phyloP scores from a whole-genome alignment of 2,329 filamentous ascomycete genomes.

The Paraphaeosphaeria sporulosa region DNA sequence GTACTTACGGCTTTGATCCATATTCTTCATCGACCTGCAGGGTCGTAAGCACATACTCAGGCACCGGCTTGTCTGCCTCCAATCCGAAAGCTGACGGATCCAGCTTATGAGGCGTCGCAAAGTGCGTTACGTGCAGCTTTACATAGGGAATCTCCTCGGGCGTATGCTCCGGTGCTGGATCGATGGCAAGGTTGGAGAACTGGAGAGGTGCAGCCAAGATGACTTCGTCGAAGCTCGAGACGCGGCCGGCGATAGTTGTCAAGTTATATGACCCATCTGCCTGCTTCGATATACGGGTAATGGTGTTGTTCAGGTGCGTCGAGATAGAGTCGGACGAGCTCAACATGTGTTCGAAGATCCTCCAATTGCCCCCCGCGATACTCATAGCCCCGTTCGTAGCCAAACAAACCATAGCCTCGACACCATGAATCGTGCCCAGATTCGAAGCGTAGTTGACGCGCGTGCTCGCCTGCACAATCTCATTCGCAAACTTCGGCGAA shows the following conservation, averaged over 20 bases:
- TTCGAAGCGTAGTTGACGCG: constrained; percentile 96
- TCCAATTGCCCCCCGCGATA: constrained; percentile 88
- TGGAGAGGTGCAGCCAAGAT: constrained; percentile 86
- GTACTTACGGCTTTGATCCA: constrained; percentile 52
- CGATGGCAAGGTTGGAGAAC: constrained; percentile 72
- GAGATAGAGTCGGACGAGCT: constrained; percentile 65
- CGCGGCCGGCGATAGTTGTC: constrained; percentile 29
- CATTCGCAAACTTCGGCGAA: constrained; percentile 70
- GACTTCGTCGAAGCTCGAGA: constrained; percentile 74
- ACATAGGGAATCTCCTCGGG: constrained; percentile 88
- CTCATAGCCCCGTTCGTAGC: constrained; percentile 83
- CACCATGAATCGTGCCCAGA: constrained; percentile 81
- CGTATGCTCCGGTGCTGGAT: constrained; percentile 51
- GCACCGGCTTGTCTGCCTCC: constrained; percentile 63
- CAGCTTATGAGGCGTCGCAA: constrained; percentile 79
- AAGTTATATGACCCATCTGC: constrained; percentile 54
- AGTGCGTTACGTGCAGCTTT: constrained; percentile 85
- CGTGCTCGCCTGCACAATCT: constrained; percentile 87
- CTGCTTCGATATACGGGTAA: constrained; percentile 64
- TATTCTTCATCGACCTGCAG: constrained; percentile 68
- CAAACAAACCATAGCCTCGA: constrained; percentile 93
- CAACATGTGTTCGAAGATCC: constrained; percentile 87
- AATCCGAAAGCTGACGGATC: constrained; percentile 77
- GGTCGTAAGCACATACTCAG: constrained; percentile 83
- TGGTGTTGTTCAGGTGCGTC: constrained; percentile 71